Evolutionary conservation across 106 monocot species (phyloP).

Genomic region (Dendrobium chrysotoxum): DNA sequence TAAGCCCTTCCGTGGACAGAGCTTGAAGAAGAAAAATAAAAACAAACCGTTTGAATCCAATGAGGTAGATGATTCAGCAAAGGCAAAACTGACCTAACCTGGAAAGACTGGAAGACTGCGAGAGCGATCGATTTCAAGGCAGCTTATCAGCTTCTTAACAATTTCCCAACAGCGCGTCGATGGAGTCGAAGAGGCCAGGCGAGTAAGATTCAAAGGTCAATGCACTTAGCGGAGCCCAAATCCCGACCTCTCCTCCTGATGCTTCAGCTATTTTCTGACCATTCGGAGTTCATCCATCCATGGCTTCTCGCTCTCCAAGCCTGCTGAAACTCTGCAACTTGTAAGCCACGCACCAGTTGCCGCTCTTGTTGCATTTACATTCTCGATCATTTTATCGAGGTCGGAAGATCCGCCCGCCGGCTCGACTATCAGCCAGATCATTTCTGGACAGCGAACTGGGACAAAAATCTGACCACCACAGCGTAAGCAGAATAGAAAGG

Average conservation of each 20-base stretch:
- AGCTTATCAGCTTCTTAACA: not conserved
- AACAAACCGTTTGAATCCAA: not conserved
- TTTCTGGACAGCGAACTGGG: not conserved
- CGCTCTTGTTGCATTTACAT: not conserved
- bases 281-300: not conserved
- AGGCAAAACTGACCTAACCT: not conserved
- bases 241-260: not conserved
- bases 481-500: no score
- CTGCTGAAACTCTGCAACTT: not conserved
- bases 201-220: not conserved
- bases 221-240: not conserved
- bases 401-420: not conserved
- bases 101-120: not conserved
- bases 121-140: not conserved
- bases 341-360: not conserved
- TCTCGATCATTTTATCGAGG: not conserved
- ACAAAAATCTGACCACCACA: no score
- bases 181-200: not conserved
- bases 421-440: not conserved
- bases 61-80: not conserved
- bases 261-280: no score
- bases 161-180: not conserved
- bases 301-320: not conserved
- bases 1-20: not conserved
- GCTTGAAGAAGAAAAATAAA: not conserved